These are phyloP conservation scores for Rhodamnia argentea DNA, from an alignment of 345 rosid genomes.

Conservation along the genomic window DNA sequence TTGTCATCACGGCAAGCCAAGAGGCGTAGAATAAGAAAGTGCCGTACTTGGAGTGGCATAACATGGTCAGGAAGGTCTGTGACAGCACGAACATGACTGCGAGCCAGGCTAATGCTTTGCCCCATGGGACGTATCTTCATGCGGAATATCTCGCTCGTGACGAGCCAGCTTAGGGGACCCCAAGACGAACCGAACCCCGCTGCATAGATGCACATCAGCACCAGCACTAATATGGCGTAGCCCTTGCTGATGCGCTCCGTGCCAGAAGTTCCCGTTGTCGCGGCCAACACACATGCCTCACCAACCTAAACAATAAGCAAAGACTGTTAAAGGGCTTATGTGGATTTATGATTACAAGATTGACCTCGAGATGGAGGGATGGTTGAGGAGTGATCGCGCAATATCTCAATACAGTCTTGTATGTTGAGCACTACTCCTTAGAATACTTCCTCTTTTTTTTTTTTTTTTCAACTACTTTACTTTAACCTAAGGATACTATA, in stretches of 20 bases:
- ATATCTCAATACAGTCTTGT: background rate
- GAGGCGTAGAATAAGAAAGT: slow-evolving; percentile 41
- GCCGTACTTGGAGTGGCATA: slow-evolving; percentile 46
- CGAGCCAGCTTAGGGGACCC: slow-evolving; percentile 52
- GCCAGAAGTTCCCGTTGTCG: slow-evolving; percentile 26
- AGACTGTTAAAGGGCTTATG: background rate
- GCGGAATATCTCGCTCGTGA: slow-evolving; percentile 53
- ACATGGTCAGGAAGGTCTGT: slow-evolving; percentile 40
- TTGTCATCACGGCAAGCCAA: slow-evolving; percentile 37
- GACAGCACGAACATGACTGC: slow-evolving; percentile 31
- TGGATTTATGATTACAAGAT: background rate
- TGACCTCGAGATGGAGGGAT: background rate
- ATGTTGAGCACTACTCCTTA: background rate
- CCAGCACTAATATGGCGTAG: slow-evolving; percentile 17
- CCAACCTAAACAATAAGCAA: slow-evolving; percentile 1
- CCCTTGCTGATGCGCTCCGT: slow-evolving; percentile 20
- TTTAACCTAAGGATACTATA: too few species aligned
- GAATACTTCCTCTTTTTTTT: background rate
- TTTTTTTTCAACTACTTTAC: too few species aligned
- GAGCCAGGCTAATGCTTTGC: slow-evolving; percentile 39
- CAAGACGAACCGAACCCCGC: slow-evolving; percentile 60
- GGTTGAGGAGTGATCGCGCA: background rate
- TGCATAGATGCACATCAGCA: slow-evolving; percentile 38
- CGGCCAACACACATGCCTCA: slow-evolving; percentile 20
- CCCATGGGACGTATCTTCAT: slow-evolving; percentile 41